Evolutionary conservation across 1,284 basidiomycete genomes (phyloP).

Genomic region (Boletellus dicymbophilus): DNA sequence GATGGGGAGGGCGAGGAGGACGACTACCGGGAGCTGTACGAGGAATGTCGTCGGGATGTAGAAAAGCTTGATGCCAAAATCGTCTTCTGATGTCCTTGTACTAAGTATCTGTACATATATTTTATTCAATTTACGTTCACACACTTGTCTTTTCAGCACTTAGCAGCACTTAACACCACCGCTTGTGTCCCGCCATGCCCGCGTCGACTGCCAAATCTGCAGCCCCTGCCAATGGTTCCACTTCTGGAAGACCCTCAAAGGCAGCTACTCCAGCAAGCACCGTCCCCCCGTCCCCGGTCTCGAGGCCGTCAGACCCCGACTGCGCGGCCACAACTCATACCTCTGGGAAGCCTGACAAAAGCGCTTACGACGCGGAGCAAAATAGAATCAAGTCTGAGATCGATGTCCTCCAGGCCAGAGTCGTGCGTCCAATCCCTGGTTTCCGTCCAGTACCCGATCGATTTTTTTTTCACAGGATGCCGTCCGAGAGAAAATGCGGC

Average conservation of each 20-base stretch:
- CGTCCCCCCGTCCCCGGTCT: conserved; percentile 50
- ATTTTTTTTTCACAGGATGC: conserved; percentile 52
- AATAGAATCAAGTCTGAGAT: conserved; percentile 82
- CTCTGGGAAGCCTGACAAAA: conserved; percentile 78
- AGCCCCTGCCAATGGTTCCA: conserved; percentile 41
- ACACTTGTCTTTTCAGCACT: neutral
- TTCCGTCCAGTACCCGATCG: neutral
- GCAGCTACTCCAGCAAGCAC: conserved; percentile 40
- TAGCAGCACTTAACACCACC: too few relatives aligned
- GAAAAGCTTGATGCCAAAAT: conserved; percentile 76
- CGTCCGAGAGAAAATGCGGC: conserved; percentile 78
- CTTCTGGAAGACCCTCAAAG: conserved; percentile 45
- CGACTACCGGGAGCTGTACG: conserved; percentile 83
- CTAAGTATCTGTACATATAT: conserved; percentile 16
- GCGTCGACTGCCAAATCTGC: conserved; percentile 56
- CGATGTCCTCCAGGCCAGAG: conserved; percentile 74
- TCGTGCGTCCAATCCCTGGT: conserved; percentile 55
- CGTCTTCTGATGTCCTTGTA: conserved; percentile 50
- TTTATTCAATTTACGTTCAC: conserved; percentile 5
- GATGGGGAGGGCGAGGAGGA: conserved; percentile 66
- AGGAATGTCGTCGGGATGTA: conserved; percentile 85
- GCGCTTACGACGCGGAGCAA: conserved; percentile 81
- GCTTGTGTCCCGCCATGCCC: conserved; percentile 38
- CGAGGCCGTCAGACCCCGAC: conserved; percentile 44
- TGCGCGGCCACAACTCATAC: conserved; percentile 36